phyloP scores from a whole-genome alignment of 768 basidiomycete species.

The Termitomyces eurrhizus region DNA sequence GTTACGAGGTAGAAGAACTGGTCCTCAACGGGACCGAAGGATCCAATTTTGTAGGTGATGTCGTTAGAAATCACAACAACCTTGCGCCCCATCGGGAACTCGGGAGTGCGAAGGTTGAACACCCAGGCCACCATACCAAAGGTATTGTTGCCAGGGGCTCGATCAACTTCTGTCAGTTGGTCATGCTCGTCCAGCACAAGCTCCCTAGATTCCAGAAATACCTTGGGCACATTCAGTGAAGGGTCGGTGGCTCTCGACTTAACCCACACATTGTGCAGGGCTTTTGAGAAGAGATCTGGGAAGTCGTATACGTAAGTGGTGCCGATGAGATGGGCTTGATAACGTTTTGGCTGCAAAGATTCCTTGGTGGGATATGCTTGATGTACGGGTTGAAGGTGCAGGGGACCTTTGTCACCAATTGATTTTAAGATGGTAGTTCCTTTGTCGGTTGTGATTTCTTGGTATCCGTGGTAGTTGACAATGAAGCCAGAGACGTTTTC shows the following conservation, averaged over 20 bases:
- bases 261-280: slow-evolving; percentile 89
- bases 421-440: slow-evolving; percentile 96
- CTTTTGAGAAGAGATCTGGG: slow-evolving; percentile 98
- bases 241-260: slow-evolving; percentile 63
- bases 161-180: slow-evolving; percentile 83
- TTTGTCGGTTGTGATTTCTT: slow-evolving; percentile 95
- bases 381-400: slow-evolving; percentile 94
- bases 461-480: slow-evolving; percentile 97
- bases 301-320: slow-evolving; percentile 99
- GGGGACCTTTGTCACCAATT: slow-evolving; percentile 95
- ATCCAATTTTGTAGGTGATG: slow-evolving; percentile 98
- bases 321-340: slow-evolving; percentile 96
- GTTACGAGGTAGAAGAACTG: slow-evolving; percentile 96
- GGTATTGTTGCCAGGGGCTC: slow-evolving; percentile 90
- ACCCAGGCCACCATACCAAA: slow-evolving; percentile 99
- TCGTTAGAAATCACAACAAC: slow-evolving; percentile 94
- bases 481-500: slow-evolving; percentile 99
- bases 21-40: slow-evolving; percentile 94
- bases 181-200: slow-evolving; percentile 94
- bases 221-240: slow-evolving; percentile 69
- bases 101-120: slow-evolving; percentile 88
- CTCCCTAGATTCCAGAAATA: slow-evolving; percentile 79
- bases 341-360: slow-evolving; percentile 96
- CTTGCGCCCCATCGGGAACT: slow-evolving; percentile 84
- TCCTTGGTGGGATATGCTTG: slow-evolving; percentile 95